Conservation (phyloP, 116 monocot species). For the Iris pallida region DNA sequence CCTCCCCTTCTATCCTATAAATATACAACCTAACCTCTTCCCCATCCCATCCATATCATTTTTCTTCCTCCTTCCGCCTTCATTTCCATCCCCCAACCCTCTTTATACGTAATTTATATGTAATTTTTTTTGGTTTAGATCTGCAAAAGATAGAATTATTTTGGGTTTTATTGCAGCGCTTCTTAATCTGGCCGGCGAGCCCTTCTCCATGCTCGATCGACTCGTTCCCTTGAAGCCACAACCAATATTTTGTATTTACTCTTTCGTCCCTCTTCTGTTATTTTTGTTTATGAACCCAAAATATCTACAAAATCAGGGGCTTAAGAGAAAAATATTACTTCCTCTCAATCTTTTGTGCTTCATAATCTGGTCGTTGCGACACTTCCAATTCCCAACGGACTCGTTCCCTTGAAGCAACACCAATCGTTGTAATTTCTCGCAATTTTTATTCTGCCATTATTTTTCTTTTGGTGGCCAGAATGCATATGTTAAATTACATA, state of each 20-base stretch:
- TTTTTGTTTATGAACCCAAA: background rate
- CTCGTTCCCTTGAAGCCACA: background rate
- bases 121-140: background rate
- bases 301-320: too few species aligned
- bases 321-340: background rate
- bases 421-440: constrained; percentile 1
- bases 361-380: background rate
- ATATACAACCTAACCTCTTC: too few species aligned
- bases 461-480: background rate
- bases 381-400: background rate
- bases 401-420: constrained; percentile 6
- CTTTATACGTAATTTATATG: background rate
- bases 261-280: background rate
- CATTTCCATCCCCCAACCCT: background rate
- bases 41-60: too few species aligned
- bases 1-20: too few species aligned
- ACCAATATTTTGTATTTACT: background rate
- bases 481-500: constrained; percentile 1
- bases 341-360: background rate
- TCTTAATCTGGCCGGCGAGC: background rate
- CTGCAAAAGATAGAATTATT: background rate
- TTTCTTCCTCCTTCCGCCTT: too few species aligned
- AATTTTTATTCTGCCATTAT: background rate
- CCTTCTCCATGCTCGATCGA: background rate
- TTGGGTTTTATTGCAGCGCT: background rate